Base-by-base conservation (phyloP, 371 early-diverging fungal species). In the Circinella minor region DNA sequence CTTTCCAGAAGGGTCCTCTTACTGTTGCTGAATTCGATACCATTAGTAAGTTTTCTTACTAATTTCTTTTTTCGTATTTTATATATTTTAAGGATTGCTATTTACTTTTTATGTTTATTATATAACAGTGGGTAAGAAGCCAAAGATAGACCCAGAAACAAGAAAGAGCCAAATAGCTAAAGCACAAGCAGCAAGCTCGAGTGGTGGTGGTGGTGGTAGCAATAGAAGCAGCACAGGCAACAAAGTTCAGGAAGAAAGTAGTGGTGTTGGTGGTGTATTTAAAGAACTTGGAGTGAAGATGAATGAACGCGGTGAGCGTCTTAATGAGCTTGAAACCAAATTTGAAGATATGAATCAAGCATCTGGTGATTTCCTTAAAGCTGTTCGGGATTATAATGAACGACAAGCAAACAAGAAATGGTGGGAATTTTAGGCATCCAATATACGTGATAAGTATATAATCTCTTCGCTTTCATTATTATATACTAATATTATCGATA, bases 261-360 rank as follows among this genome's bases (percentile, higher is more conserved):
- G 57, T 65, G 71, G 71, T 4, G 72, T 71, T 17, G 73, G 77
- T 17, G 81, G 82, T 17, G 77, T 77, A 0, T 83, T 88, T 74
- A 69, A 81, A 55, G 81, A 88, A 38, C 76, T 87, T 1, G 70
- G 83, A 0, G 71, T 85, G 20, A 77, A 78, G 36, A 74, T 88
- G 77, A 85, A 87, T 67, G 89, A 88, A 57, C 81, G 89, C 63
- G 89, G 89, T 27, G 82, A 88, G 49, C 67, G 73, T n/a, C 61
- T 88, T 37, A 75, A 79, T 18, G 63, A 85, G 38, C 59, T 88
- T 49, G 80, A 84, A 38, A 72, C 81, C 61, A 87, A 86, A 60
- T 85, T 87, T 39, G 66, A 76, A n/a, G 89, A 86, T 63, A 80
- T 85, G 83, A 82, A 71, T 51, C 78, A 73, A 38, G 87, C 87